A percentile compares a stretch with the other conserved stretches of the same genome.
These are phyloP conservation scores for Sclerotinia spermophila DNA, from an alignment of 2,329 filamentous ascomycete species.

Conservation along the genomic window DNA sequence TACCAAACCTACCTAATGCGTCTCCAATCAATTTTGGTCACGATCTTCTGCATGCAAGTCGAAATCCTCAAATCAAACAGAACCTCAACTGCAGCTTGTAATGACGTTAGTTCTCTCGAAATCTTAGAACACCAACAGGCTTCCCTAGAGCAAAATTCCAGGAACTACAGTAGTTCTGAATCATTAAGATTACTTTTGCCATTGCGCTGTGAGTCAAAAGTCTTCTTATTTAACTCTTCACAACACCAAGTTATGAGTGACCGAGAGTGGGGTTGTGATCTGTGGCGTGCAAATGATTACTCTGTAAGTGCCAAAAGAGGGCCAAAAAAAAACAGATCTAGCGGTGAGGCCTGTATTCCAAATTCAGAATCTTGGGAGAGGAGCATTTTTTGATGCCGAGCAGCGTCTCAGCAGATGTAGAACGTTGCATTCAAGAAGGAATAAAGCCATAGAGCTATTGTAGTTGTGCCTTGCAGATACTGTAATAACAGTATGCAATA, in stretches of 20 bases:
- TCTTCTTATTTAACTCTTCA: constrained; percentile 1
- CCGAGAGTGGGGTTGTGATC: constrained; percentile 13
- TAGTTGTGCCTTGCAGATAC: constrained; percentile 10
- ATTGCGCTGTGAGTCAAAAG: constrained; percentile 12
- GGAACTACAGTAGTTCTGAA: neutral
- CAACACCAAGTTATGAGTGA: neutral
- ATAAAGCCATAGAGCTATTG: constrained; percentile 1
- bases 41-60: constrained; percentile 17
- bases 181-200: neutral
- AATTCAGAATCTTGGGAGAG: constrained; percentile 1
- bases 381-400: neutral
- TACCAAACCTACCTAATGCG: constrained; percentile 8
- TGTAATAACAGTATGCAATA: neutral
- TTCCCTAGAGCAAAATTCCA: neutral
- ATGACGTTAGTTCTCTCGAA: constrained; percentile 2
- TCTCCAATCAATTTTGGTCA: constrained; percentile 15
- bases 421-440: neutral
- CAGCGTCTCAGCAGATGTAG: neutral
- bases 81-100: neutral
- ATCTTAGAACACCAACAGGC: neutral
- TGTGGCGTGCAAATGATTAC: constrained; percentile 9
- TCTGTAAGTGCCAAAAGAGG: neutral
- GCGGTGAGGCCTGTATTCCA: constrained; percentile 9
- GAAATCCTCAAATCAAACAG: constrained; percentile 6
- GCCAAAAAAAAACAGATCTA: neutral